Evolutionary conservation across 1,139 yeast genomes (phyloP).

Genomic region (Scheffersomyces illinoinensis): DNA sequence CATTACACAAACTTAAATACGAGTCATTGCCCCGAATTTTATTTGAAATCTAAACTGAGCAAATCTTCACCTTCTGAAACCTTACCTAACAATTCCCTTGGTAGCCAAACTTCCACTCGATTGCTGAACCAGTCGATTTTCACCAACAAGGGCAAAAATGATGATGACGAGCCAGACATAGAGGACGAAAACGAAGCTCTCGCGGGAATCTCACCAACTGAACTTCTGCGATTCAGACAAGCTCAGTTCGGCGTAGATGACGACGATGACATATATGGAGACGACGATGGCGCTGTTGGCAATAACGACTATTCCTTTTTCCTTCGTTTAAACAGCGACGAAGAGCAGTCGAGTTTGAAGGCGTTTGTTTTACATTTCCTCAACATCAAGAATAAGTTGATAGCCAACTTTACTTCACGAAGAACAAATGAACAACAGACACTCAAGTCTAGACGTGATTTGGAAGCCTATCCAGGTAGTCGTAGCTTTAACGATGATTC

Average conservation of each 20-base stretch:
- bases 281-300: constrained; percentile 10
- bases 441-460: neutral
- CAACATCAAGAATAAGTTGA: constrained; percentile 16
- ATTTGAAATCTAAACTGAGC: neutral
- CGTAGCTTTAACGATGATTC: neutral
- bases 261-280: constrained; percentile 6
- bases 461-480: neutral
- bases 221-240: neutral
- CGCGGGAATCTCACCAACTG: neutral
- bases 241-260: neutral
- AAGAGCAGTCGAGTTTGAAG: constrained; percentile 15
- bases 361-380: constrained; percentile 18
- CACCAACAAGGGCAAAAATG: constrained; percentile 14
- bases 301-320: constrained; percentile 17
- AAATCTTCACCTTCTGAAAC: neutral
- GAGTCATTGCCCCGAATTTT: neutral
- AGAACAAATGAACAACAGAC: neutral
- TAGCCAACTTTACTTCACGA: neutral
- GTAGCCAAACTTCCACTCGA: constrained; percentile 13
- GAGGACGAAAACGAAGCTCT: constrained; percentile 2
- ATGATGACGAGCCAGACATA: constrained; percentile 15
- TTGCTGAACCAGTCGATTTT: constrained; percentile 14
- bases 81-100: constrained; percentile 12
- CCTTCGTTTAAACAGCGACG: constrained; percentile 16
- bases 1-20: neutral